These are phyloP conservation scores for Hortiboletus campestris DNA, from an alignment of 768 basidiomycete species.

Conservation along the genomic window DNA sequence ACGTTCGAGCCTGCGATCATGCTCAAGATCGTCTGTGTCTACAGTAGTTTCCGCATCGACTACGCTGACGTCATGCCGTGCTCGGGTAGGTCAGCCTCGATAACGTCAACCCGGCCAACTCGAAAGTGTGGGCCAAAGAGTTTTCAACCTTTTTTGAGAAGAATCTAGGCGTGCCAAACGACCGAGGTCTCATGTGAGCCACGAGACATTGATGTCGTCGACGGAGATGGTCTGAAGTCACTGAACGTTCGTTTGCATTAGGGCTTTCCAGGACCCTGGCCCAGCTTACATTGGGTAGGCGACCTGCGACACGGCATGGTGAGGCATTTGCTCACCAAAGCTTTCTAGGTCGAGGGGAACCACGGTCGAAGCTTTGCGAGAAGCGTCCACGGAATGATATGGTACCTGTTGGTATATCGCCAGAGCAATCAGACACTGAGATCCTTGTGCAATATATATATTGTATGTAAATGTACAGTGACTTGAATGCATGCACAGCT, in stretches of 20 bases:
- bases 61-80: neutral
- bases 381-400: neutral
- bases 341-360: conserved; percentile 14
- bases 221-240: neutral
- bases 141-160: conserved; percentile 55
- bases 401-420: neutral
- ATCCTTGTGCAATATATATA: neutral
- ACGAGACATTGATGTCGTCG: neutral
- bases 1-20: conserved; percentile 66
- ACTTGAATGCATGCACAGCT: neutral
- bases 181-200: conserved; percentile 61
- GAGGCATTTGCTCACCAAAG: neutral
- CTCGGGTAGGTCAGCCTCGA: conserved; percentile 52
- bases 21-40: conserved; percentile 52
- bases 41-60: no score
- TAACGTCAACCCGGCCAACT: conserved; percentile 46
- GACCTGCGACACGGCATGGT: neutral
- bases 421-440: neutral
- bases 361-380: conserved; percentile 9
- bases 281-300: conserved; percentile 25
- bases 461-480: neutral
- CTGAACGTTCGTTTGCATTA: neutral
- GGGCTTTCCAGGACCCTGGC: conserved; percentile 29
- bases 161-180: conserved; percentile 47
- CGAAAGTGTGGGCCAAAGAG: conserved; percentile 52